These are phyloP conservation scores for Ceratocystis smalleyi DNA, from an alignment of 2,329 filamentous ascomycete genomes.

Conservation along the genomic window DNA sequence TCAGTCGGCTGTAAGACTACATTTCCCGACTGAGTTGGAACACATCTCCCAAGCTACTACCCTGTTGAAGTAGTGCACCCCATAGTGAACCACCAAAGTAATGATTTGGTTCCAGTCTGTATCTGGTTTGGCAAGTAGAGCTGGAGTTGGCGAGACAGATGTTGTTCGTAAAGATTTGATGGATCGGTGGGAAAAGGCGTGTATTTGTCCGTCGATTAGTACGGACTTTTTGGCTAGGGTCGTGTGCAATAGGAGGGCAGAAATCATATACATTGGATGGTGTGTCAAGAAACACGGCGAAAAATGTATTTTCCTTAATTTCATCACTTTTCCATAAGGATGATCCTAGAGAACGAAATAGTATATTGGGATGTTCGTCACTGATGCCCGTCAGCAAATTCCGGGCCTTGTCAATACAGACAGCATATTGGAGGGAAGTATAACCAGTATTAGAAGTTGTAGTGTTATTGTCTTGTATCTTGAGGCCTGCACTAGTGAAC, in stretches of 20 bases:
- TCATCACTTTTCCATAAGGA: not conserved
- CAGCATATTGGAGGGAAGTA: not conserved
- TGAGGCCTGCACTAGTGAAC: not conserved
- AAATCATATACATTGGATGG: not conserved
- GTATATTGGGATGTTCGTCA: not conserved
- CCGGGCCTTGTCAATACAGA: not conserved
- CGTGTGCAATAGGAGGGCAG: not conserved
- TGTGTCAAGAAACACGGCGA: not conserved
- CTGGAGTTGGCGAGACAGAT: not conserved
- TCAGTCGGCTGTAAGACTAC: not conserved
- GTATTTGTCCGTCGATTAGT: not conserved
- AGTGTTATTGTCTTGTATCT: not conserved
- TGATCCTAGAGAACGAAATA: not conserved
- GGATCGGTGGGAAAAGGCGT: not conserved
- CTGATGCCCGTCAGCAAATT: not conserved
- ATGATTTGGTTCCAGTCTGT: not conserved
- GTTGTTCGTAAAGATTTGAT: not conserved
- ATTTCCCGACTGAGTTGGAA: too few relatives aligned
- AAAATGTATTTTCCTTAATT: not conserved
- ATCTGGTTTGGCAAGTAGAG: not conserved
- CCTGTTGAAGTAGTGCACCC: too few relatives aligned
- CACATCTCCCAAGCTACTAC: too few relatives aligned
- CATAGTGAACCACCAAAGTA: not conserved
- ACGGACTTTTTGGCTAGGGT: not conserved
- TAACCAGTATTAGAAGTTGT: not conserved